Evolutionary conservation across 2,329 filamentous ascomycete species (phyloP).

Genomic region (Diplodia seriata): DNA sequence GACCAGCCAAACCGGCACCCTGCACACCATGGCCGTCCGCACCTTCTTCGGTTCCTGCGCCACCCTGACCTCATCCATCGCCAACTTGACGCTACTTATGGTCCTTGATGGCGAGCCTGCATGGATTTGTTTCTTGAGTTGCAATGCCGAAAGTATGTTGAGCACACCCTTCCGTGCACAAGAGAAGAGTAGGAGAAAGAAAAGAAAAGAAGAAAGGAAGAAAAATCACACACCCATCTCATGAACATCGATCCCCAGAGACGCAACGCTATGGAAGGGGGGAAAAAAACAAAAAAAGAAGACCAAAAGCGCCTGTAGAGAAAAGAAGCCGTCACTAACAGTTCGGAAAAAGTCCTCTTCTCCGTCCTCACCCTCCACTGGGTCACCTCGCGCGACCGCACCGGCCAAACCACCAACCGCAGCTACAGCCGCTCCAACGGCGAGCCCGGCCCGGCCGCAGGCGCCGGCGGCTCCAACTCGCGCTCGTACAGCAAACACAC

Average conservation of each 20-base stretch:
- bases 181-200: background rate
- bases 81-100: constrained; percentile 15
- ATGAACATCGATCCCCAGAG: background rate
- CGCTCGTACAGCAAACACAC: background rate
- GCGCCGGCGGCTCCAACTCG: background rate
- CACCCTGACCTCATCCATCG: constrained; percentile 9
- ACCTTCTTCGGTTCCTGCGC: constrained; percentile 23
- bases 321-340: too few species aligned
- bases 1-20: background rate
- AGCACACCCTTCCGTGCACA: background rate
- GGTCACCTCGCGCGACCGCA: constrained; percentile 25
- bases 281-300: background rate
- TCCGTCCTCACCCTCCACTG: constrained; percentile 17
- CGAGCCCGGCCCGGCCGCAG: background rate
- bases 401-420: constrained; percentile 14
- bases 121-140: constrained; percentile 26
- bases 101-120: constrained; percentile 23
- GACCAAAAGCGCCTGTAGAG: too few species aligned
- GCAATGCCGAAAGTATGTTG: constrained; percentile 21
- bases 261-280: too few species aligned
- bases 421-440: background rate
- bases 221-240: background rate
- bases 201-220: background rate
- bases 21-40: constrained; percentile 26
- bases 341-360: constrained; percentile 4